A percentile compares a stretch with the other conserved stretches of the same genome.
These are phyloP conservation scores for Lipomyces sp. DNA, from an alignment of 805 yeast species.

Conservation along the genomic window DNA sequence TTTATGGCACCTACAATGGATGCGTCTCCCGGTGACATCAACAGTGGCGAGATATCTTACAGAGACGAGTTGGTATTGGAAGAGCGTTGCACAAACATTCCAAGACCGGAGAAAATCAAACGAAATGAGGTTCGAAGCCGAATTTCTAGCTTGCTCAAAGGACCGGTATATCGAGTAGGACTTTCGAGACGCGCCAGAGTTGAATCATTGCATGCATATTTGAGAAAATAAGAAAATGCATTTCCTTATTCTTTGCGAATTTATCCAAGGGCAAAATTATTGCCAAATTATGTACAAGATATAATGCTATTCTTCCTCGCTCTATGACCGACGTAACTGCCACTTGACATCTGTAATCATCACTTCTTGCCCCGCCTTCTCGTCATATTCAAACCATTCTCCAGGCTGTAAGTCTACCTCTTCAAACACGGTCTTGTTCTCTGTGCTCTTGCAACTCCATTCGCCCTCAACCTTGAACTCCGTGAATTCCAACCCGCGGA, in stretches of 20 bases:
- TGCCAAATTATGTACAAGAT: neutral
- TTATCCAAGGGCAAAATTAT: neutral
- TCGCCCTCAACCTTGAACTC: constrained; percentile 66
- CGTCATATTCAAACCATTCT: constrained; percentile 97
- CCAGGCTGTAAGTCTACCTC: constrained; percentile 72
- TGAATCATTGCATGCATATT: constrained; percentile 28
- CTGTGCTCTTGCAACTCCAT: constrained; percentile 55
- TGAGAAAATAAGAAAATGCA: constrained; percentile 3
- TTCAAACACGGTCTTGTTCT: constrained; percentile 49
- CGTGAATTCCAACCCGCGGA: constrained; percentile 76
- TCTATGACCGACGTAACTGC: constrained; percentile 46
- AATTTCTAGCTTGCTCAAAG: constrained; percentile 5
- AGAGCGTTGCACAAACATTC: too few species aligned
- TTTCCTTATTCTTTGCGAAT: neutral
- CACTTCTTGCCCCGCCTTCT: constrained; percentile 73
- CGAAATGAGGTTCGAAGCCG: too few species aligned
- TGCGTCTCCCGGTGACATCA: too few species aligned
- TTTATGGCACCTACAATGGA: too few species aligned
- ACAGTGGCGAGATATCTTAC: too few species aligned
- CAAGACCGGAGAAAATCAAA: too few species aligned
- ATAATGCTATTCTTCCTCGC: neutral
- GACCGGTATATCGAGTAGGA: constrained; percentile 22
- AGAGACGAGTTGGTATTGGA: too few species aligned
- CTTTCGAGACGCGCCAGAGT: constrained; percentile 22
- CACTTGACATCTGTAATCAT: constrained; percentile 72